Evolutionary conservation across 768 basidiomycete genomes (phyloP).

Genomic region (Pleurotus giganteus): DNA sequence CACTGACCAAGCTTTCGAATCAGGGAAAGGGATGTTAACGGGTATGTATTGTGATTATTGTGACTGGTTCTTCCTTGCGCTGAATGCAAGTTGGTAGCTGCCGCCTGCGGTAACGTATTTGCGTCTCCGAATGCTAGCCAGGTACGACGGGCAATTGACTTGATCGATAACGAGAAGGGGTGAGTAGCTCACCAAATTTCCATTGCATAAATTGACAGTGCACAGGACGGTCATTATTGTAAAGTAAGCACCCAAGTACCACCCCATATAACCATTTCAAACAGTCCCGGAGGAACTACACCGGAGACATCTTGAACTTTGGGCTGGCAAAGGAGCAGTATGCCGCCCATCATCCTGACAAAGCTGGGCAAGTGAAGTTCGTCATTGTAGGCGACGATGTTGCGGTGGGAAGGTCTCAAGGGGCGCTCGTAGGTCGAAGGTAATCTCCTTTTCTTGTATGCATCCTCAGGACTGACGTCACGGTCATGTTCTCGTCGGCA

Average conservation of each 20-base stretch:
- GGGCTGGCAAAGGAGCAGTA: constrained; percentile 87
- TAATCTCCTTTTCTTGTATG: constrained; percentile 16
- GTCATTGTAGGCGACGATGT: constrained; percentile 90
- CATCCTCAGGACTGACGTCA: neutral
- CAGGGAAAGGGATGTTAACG: constrained; percentile 76
- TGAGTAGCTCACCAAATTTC: constrained; percentile 25
- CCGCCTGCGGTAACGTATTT: constrained; percentile 87
- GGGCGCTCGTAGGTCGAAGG: constrained; percentile 84
- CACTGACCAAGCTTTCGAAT: neutral
- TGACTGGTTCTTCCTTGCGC: neutral
- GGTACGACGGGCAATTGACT: constrained; percentile 76
- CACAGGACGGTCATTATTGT: constrained; percentile 77
- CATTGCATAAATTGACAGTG: neutral
- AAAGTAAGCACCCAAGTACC: constrained; percentile 46
- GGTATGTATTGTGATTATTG: constrained; percentile 36
- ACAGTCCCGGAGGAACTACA: constrained; percentile 63
- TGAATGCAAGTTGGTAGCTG: constrained; percentile 36
- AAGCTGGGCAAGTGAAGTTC: constrained; percentile 67
- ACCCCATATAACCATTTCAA: neutral
- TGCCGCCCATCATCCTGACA: constrained; percentile 65
- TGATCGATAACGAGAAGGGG: constrained; percentile 74
- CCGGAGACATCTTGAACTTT: constrained; percentile 89
- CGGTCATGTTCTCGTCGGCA: neutral
- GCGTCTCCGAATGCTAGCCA: constrained; percentile 88
- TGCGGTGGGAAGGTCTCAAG: constrained; percentile 78